These are phyloP conservation scores for Ustilago vetiveriae DNA, from an alignment of 1,284 basidiomycete genomes.

Conservation along the genomic window DNA sequence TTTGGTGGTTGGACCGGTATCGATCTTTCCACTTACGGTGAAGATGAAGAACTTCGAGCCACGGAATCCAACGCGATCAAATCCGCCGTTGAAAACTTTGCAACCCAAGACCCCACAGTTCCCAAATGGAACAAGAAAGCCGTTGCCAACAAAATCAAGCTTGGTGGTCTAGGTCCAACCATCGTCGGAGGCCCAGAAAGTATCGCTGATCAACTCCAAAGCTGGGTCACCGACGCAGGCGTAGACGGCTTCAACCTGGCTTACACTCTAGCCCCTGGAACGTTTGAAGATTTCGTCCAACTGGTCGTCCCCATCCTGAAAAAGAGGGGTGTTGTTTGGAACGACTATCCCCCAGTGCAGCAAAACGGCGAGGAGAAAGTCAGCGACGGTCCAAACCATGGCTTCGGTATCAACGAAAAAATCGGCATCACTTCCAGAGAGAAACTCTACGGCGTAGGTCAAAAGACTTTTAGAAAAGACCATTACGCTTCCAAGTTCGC, in stretches of 20 bases:
- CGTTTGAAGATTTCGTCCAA: conserved; percentile 55
- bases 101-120: conserved; percentile 56
- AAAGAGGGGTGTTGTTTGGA: conserved; percentile 59
- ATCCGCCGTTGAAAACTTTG: conserved; percentile 59
- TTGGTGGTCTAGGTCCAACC: conserved; percentile 63
- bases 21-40: conserved; percentile 51
- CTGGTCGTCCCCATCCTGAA: conserved; percentile 59
- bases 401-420: conserved; percentile 48
- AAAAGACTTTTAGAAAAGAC: conserved; percentile 53
- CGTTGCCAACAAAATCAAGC: conserved; percentile 59
- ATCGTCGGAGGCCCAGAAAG: conserved; percentile 43
- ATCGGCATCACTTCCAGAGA: conserved; percentile 57
- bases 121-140: conserved; percentile 60
- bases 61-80: conserved; percentile 61
- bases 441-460: conserved; percentile 60
- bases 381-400: conserved; percentile 15
- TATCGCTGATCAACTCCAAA: conserved; percentile 56
- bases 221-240: conserved; percentile 53
- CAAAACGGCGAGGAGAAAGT: conserved; percentile 8
- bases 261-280: conserved; percentile 55
- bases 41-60: conserved; percentile 59
- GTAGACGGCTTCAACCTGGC: conserved; percentile 63
- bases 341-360: conserved; percentile 48
- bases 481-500: conserved; percentile 59
- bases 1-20: conserved; percentile 66